Base-by-base conservation (phyloP, 352 stramenopile species). In the Phytophthora citricola region DNA sequence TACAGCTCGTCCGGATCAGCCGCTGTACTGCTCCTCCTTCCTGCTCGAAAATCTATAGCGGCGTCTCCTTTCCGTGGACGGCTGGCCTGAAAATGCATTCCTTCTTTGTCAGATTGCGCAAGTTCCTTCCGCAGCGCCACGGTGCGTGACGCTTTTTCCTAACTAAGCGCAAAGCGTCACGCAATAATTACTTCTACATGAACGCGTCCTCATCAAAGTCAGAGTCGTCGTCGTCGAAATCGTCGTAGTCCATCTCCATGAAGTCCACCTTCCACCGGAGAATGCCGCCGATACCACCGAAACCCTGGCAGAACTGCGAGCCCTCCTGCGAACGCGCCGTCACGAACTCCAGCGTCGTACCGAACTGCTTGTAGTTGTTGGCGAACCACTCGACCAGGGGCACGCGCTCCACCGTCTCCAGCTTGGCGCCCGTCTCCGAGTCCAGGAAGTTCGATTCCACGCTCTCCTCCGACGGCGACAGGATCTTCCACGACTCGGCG, bases 311-410 rank as follows among this genome's bases (percentile, higher is more conserved):
- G 75, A 99, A 99, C 81, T 99, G 98, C 61, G 95, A 98, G 47
- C 98, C 98, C 79, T 99, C 98, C 65, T 99, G 96, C 54, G 87
- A 97, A 70, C 96, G 92, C 76, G 99, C 97, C 47, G 97, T 99
- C 61, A 99, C 93, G 77, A 99, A 99, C 86, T 99, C 98, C 36
- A 99, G 86, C 52, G 89, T 94, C 52, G 97, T 98, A 69, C 98
- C 98, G 77, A 98, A 99, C 53, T 96, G 85, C 79, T 99, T 99
- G 89, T 99, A 99, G 82, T 99, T 98, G 79, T 99, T 99, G 20
- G 98, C 98, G 58, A 99, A 97, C 98, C 98, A 99, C 77, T 99
- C 98, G 10, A 99, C 95, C 14, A 99, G 83, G n/a, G 92, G 79
- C 63, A 95, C 75, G 74, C 98, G 98, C 64, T 99, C 97, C 15